phyloP scores from a whole-genome alignment of 2,329 filamentous ascomycete genomes.

The Fusarium acutatum region DNA sequence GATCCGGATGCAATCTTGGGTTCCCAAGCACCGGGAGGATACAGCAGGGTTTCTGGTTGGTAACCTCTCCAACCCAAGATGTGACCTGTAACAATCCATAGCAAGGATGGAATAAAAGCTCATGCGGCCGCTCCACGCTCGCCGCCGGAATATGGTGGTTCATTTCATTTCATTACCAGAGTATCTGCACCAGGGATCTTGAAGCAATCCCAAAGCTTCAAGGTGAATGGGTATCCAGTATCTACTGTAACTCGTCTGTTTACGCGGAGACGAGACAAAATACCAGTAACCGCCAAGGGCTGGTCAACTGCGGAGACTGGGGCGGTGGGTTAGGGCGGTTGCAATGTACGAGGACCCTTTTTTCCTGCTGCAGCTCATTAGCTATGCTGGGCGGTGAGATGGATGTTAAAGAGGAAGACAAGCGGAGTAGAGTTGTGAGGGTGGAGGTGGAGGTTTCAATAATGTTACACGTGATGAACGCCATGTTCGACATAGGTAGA shows the following conservation, averaged over 20 bases:
- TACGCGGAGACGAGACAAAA: conserved; percentile 3
- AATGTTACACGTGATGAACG: conserved; percentile 26
- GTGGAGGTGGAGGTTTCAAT: conserved; percentile 21
- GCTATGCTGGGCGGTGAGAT: conserved; percentile 24
- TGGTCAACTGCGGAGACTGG: conserved; percentile 4
- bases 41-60: conserved; percentile 33
- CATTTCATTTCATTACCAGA: conserved; percentile 24
- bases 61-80: conserved; percentile 26
- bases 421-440: background rate
- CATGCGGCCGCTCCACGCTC: conserved; percentile 40
- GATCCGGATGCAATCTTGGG: conserved; percentile 38
- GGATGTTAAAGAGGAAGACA: background rate
- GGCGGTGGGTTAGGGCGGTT: conserved; percentile 22
- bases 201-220: conserved; percentile 1
- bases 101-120: conserved; percentile 29
- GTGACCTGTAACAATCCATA: conserved; percentile 36
- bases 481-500: background rate
- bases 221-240: background rate
- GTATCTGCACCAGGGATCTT: background rate
- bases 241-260: background rate
- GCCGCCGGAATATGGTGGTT: conserved; percentile 27
- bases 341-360: background rate
- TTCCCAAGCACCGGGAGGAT: conserved; percentile 36
- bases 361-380: conserved; percentile 21
- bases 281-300: background rate